These are phyloP conservation scores for Xylogone sp. DNA, from an alignment of 2,329 filamentous ascomycete genomes.

Conservation along the genomic window DNA sequence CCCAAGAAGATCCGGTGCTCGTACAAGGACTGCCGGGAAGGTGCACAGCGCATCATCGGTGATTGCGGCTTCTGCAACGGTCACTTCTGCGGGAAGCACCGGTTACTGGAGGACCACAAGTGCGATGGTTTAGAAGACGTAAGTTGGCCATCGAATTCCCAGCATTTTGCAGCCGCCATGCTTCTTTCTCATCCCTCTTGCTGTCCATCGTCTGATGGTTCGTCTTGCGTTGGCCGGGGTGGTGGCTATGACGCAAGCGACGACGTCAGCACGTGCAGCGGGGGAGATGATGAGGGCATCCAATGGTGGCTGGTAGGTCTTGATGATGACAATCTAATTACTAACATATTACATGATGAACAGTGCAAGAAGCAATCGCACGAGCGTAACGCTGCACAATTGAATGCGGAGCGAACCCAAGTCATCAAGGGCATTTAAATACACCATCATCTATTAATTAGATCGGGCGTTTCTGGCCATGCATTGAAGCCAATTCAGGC, in stretches of 20 bases:
- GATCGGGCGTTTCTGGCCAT: not conserved
- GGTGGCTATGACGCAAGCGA: not conserved
- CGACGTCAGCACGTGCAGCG: not conserved
- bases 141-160: constrained; percentile 35
- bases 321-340: constrained; percentile 28
- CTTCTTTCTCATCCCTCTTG: constrained; percentile 13
- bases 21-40: constrained; percentile 84
- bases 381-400: constrained; percentile 86
- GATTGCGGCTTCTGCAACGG: constrained; percentile 95
- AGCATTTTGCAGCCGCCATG: constrained; percentile 8
- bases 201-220: constrained; percentile 5
- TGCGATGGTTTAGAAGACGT: constrained; percentile 89
- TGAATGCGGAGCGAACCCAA: constrained; percentile 88
- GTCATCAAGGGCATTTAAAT: constrained; percentile 84
- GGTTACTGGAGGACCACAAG: constrained; percentile 90
- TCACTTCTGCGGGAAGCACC: constrained; percentile 92
- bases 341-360: constrained; percentile 29
- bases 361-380: constrained; percentile 96
- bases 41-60: constrained; percentile 88
- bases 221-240: not conserved
- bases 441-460: not conserved
- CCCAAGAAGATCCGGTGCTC: constrained; percentile 80
- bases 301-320: constrained; percentile 40
- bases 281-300: not conserved
- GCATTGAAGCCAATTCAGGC: not conserved